Percentiles rank a stretch among this genome's conserved stretches.
Conservation (phyloP, 305 asterid species). For the Solanum hybrid region DNA sequence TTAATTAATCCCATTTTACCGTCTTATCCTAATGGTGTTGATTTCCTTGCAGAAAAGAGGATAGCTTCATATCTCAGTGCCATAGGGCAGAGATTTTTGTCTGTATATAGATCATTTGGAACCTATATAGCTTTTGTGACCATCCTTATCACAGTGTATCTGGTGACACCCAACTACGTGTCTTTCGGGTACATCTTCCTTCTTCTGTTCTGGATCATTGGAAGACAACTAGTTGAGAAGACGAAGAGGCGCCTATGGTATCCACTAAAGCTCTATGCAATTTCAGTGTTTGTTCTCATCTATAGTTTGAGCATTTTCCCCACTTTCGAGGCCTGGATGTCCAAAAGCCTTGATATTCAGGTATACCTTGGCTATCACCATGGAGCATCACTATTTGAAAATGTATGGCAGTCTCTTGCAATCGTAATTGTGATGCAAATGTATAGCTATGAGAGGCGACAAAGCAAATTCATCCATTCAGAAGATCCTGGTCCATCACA, state of each 20-base stretch:
- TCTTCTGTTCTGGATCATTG: constrained; percentile 91
- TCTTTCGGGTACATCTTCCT: constrained; percentile 88
- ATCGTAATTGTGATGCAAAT: constrained; percentile 94
- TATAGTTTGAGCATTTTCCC: constrained; percentile 78
- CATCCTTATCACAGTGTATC: constrained; percentile 77
- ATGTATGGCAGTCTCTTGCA: constrained; percentile 91
- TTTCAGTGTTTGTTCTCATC: constrained; percentile 60
- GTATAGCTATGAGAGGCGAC: constrained; percentile 96
- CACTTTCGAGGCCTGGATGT: constrained; percentile 72
- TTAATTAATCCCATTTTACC: not conserved
- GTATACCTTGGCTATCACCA: constrained; percentile 65
- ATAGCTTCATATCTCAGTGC: constrained; percentile 86
- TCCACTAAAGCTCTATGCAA: constrained; percentile 84
- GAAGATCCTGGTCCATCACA: constrained; percentile 49
- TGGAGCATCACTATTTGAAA: constrained; percentile 55
- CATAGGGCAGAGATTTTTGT: constrained; percentile 76
- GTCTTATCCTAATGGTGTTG: constrained; percentile 13
- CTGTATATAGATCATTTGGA: constrained; percentile 85
- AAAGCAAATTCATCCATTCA: constrained; percentile 55
- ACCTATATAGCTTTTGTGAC: constrained; percentile 90
- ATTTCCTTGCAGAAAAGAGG: constrained; percentile 68
- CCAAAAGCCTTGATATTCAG: constrained; percentile 53
- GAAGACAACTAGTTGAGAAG: constrained; percentile 85
- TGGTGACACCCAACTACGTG: constrained; percentile 77
- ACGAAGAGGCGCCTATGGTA: constrained; percentile 87